Evolutionary conservation across 768 basidiomycete genomes (phyloP), one percentile per base, ranked within the genome.

Genomic region (Lactarius pseudohatsudake): DNA sequence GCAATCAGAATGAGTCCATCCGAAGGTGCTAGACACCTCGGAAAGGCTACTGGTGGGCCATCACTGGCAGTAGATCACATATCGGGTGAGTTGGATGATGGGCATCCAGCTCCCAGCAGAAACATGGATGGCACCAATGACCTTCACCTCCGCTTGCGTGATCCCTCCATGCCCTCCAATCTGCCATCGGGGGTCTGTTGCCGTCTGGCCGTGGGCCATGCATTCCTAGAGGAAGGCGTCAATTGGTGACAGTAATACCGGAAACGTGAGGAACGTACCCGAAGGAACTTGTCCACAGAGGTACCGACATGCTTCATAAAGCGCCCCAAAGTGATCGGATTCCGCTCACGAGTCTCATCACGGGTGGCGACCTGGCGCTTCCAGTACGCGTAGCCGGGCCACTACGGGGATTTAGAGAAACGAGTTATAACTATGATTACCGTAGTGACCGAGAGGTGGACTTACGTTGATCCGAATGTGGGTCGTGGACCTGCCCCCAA

Each of bases 61-160:
- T 34, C 32, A 34, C 32, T 34, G 32, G 32, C 30, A 4, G 15
- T 56, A 65, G 16, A 61, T 6, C 28, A 68, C 54, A 34, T 65
- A 61, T n/a, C n/a, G 28, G 4, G 54, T 59, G 4, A 65, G 67
- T n/a, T 68, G 67, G 0, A 68, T 26, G 43, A 68, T 61, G 0
- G 64, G 64, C 67, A 60, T 60, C 67, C 67, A 68, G 10, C 34
- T 47, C 0, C 64, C 67, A 2, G 64, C 53, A 5, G 67, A 68
- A 0, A 68, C 59, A 18, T 68, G 67, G 1, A 68, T 28, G 1
- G 55, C 64, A 3, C 67, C 67, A 13, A 68, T 61, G 3, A 68
- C 11, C 43, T 47, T 65, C 20, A 68, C 64, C 5, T 68, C 40
- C 4, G 10, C 11, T 15, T 45, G 64, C 15, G 38, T 50, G 16